Conservation (phyloP, 352 stramenopile genomes). For the Pythium monospermum region DNA sequence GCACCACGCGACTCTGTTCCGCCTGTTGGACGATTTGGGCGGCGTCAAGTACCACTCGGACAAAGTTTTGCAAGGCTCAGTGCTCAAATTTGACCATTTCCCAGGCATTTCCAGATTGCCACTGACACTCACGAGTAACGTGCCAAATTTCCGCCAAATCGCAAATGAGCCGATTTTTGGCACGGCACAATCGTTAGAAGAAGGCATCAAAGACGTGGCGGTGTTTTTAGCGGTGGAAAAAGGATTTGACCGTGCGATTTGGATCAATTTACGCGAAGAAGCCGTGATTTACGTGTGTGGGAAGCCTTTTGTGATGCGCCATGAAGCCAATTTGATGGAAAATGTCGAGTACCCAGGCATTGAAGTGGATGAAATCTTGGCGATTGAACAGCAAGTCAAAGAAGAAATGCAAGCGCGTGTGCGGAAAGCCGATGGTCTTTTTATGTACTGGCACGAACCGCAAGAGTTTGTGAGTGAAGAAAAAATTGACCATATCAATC, state of each 20-base stretch:
- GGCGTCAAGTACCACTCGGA: conserved; percentile 80
- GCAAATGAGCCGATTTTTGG: conserved; percentile 80
- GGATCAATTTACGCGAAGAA: conserved; percentile 90
- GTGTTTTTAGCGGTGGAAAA: conserved; percentile 34
- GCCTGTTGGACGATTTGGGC: conserved; percentile 67
- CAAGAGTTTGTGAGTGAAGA: conserved; percentile 75
- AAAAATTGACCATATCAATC: conserved; percentile 75
- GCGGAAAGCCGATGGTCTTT: conserved; percentile 61
- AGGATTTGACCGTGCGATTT: conserved; percentile 71
- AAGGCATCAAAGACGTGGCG: conserved; percentile 67
- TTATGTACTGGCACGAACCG: conserved; percentile 85
- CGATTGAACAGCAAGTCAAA: conserved; percentile 83
- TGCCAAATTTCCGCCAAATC: conserved; percentile 86
- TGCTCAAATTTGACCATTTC: conserved; percentile 90
- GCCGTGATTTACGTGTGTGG: conserved; percentile 88
- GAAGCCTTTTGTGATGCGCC: conserved; percentile 81
- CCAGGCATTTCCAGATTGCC: conserved; percentile 69
- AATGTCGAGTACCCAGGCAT: conserved; percentile 89
- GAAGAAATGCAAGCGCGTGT: conserved; percentile 78
- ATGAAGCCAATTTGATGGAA: conserved; percentile 72
- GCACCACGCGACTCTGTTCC: conserved; percentile 65
- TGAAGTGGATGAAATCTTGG: conserved; percentile 83
- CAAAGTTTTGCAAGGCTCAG: conserved; percentile 71
- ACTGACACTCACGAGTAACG: conserved; percentile 54
- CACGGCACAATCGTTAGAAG: conserved; percentile 70